Evolutionary conservation across 371 early-diverging fungal species (phyloP).

Genomic region (Mucor circinelloides): DNA sequence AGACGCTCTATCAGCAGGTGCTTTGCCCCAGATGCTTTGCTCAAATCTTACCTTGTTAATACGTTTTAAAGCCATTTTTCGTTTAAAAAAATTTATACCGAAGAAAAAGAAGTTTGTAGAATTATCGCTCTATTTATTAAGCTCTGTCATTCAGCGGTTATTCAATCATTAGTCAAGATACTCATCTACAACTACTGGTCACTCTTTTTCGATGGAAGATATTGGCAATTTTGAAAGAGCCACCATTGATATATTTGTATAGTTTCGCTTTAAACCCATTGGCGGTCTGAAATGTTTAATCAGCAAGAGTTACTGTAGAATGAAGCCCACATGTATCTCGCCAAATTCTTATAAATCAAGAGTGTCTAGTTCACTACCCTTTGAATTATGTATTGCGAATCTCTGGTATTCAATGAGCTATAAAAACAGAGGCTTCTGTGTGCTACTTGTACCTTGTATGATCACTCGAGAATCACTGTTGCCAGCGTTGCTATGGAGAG

Average conservation of each 20-base stretch:
- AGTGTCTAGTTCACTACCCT: not conserved
- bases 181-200: not conserved
- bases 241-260: too few relatives aligned
- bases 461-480: too few relatives aligned
- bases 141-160: not conserved
- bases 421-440: not conserved
- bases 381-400: not conserved
- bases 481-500: too few relatives aligned
- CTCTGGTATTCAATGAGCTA: not conserved
- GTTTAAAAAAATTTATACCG: constrained; percentile 7
- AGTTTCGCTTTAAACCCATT: too few relatives aligned
- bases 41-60: constrained; percentile 20
- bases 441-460: not conserved
- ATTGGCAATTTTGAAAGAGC: too few relatives aligned
- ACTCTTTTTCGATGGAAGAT: not conserved
- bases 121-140: not conserved
- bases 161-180: not conserved
- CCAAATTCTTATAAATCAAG: too few relatives aligned
- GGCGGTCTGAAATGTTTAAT: too few relatives aligned
- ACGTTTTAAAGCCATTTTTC: constrained; percentile 28
- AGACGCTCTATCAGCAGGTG: not conserved
- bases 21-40: not conserved
- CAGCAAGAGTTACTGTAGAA: too few relatives aligned
- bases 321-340: too few relatives aligned
- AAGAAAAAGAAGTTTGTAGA: constrained; percentile 14